Evolutionary conservation across 73 alveolate genomes (phyloP).

Genomic region (Paramecium pentaurelia): DNA sequence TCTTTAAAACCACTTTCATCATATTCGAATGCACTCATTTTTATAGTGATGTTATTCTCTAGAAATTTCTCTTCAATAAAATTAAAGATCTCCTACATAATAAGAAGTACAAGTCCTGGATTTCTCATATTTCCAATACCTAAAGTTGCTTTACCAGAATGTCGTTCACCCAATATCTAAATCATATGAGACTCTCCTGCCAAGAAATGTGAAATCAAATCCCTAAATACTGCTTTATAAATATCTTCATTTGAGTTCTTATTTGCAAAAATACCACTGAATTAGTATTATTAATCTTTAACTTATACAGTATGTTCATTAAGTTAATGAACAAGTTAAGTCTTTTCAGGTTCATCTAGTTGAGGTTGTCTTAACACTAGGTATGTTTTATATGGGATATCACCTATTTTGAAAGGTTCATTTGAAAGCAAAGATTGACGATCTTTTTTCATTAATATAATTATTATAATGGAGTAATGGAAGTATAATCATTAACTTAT

Average conservation of each 20-base stretch:
- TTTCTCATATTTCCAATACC: slow-evolving; percentile 40
- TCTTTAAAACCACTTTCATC: slow-evolving; percentile 8
- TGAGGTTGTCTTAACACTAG: not conserved
- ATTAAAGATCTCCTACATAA: slow-evolving; percentile 24
- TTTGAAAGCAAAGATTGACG: not conserved
- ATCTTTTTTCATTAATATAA: slow-evolving; percentile 29
- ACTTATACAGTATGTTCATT: not conserved
- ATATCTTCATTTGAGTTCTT: slow-evolving; percentile 22
- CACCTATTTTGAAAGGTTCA: slow-evolving; percentile 21
- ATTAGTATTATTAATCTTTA: not conserved
- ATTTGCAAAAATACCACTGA: not conserved
- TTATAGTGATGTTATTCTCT: slow-evolving; percentile 7
- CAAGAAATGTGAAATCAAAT: slow-evolving; percentile 1
- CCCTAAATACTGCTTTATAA: not conserved
- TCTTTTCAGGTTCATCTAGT: not conserved
- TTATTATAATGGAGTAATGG: not conserved
- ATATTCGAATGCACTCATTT: not conserved
- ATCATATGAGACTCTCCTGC: slow-evolving; percentile 29
- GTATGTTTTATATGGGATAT: not conserved
- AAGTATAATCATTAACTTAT: not conserved
- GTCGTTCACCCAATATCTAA: not conserved
- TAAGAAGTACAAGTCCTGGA: slow-evolving; percentile 2
- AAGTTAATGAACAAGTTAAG: not conserved
- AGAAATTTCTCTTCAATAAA: slow-evolving; percentile 44
- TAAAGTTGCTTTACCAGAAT: slow-evolving; percentile 8